These are phyloP conservation scores for Pyrenophora teres DNA, from an alignment of 2,329 filamentous ascomycete species.

Conservation along the genomic window DNA sequence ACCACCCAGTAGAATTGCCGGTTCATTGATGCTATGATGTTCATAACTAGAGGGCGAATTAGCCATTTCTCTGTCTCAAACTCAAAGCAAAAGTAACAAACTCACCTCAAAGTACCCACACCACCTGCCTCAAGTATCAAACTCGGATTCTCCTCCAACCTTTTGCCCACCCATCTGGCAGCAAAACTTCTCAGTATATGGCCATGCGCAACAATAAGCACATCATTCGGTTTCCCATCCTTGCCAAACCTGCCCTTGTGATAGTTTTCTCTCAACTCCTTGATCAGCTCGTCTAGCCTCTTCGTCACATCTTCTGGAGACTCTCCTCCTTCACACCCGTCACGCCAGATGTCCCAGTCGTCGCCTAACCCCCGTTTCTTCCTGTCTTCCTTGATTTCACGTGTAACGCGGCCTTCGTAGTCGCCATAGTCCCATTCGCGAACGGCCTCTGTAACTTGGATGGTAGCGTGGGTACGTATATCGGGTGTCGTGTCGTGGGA, in stretches of 20 bases:
- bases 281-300: slow-evolving; percentile 76
- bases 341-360: slow-evolving; percentile 84
- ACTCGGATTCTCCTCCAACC: slow-evolving; percentile 73
- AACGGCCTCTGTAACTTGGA: slow-evolving; percentile 58
- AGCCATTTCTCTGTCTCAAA: too few relatives aligned
- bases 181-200: slow-evolving; percentile 89
- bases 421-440: slow-evolving; percentile 67
- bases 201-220: slow-evolving; percentile 84
- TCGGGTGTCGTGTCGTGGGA: slow-evolving; percentile 9
- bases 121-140: slow-evolving; percentile 75
- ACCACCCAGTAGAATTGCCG: slow-evolving; percentile 57
- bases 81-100: too few relatives aligned
- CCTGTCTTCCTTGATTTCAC: slow-evolving; percentile 57
- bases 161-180: slow-evolving; percentile 79
- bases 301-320: slow-evolving; percentile 72
- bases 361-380: slow-evolving; percentile 56
- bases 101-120: slow-evolving; percentile 53
- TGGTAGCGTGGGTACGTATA: slow-evolving; percentile 48
- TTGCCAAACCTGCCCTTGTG: slow-evolving; percentile 58
- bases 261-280: slow-evolving; percentile 66
- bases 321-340: slow-evolving; percentile 84
- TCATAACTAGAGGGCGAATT: slow-evolving; percentile 47
- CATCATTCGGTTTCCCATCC: slow-evolving; percentile 64
- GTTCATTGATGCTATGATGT: slow-evolving; percentile 55
- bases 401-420: slow-evolving; percentile 62